Evolutionary conservation across 2,329 filamentous ascomycete genomes (phyloP), one percentile per base, ranked within the genome.

Genomic region (Colletotrichum sp.): DNA sequence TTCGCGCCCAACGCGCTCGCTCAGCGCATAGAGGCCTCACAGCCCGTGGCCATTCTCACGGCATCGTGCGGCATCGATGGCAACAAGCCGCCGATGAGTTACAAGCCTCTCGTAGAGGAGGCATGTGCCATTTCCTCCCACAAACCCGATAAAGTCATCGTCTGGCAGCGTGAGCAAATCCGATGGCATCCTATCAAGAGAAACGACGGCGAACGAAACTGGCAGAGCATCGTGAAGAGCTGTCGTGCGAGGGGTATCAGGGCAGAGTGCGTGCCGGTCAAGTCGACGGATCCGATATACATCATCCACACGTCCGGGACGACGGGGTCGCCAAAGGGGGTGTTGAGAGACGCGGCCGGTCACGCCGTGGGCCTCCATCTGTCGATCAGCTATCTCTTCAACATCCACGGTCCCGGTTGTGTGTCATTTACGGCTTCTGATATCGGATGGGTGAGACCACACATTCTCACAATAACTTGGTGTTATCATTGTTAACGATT

Each of bases 31-130:
- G 95, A 98, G 67, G 94, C 95, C 0, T 95, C 94, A 9, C 90
- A 90, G 39, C 95, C 96, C 9, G 91, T 91, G 10, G 92, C 91
- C 12, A 92, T 98, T 65, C 90, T 98, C 83, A 98, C 96, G 1
- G 96, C 96, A 1, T 98, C 95, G 10, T 98, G 96, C 84, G 96
- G 96, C 39, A 96, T 98, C 72, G 96, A 98, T 80, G 96, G 96
- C 6, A 89, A 89, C 68, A 98, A 98, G 84, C 94, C 94, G 1
- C 93, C 95, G 1, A 89, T 95, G 76, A 86, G 91, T n/a, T 98
- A 98, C 84, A 90, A 92, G 78, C 91, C 92, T 1, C 91, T 98
- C 79, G 92, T 98, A 64, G 91, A 94, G 78, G 94, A 93, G 44
- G 96, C 95, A 2, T 87, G 96, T 63, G 82, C 87, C 28, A 88